Conservation (phyloP, 208 protist genomes). For the Trichomonas tenax region DNA sequence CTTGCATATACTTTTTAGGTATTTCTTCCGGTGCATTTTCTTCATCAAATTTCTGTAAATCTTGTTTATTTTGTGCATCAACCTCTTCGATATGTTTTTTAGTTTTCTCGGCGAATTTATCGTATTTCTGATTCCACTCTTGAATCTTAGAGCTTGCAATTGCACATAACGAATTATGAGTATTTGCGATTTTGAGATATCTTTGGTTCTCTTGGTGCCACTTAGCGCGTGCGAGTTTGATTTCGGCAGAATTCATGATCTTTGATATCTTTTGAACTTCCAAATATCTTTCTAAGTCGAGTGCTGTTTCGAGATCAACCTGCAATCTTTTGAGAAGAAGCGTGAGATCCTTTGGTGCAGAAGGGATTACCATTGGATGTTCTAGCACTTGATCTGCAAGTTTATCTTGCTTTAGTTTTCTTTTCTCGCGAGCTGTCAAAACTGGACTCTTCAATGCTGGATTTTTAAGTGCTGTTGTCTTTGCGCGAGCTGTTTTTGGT, state of each 20-base stretch:
- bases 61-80: not conserved
- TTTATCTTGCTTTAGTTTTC: not conserved
- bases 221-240: not conserved
- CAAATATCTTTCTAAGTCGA: not conserved
- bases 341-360: not conserved
- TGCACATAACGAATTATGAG: not conserved
- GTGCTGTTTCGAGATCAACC: not conserved
- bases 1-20: not conserved
- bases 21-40: not conserved
- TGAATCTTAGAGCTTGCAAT: not conserved
- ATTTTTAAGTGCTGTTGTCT: not conserved
- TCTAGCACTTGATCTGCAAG: not conserved
- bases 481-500: not conserved
- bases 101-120: not conserved
- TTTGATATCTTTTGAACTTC: not conserved
- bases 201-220: not conserved
- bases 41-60: not conserved
- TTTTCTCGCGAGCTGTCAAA: not conserved
- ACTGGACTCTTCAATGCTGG: not conserved
- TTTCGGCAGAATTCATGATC: not conserved
- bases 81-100: not conserved
- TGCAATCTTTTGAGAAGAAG: not conserved
- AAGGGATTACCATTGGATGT: not conserved
- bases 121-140: not conserved
- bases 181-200: not conserved